Conservation (phyloP, 164 flowering plant species). For the Umbellularia californica region DNA sequence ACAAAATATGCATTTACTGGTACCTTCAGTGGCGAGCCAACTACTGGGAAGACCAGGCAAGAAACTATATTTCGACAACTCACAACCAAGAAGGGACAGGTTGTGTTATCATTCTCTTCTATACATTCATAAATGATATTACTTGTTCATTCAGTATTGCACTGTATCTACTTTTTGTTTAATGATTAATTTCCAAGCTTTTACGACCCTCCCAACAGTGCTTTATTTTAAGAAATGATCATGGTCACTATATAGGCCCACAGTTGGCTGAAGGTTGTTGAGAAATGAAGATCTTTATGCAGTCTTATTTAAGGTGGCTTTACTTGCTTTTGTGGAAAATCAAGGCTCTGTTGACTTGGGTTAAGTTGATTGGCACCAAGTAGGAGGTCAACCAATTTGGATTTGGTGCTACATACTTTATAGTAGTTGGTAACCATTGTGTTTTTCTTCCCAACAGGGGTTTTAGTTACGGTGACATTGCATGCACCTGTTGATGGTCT, state of each 20-base stretch:
- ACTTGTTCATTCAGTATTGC: background rate
- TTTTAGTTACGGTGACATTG: background rate
- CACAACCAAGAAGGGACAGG: slow-evolving; percentile 98
- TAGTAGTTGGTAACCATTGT: background rate
- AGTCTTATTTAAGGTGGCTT: background rate
- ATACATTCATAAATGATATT: background rate
- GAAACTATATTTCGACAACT: slow-evolving; percentile 93
- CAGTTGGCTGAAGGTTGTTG: background rate
- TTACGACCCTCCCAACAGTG: background rate
- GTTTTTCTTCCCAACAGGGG: background rate
- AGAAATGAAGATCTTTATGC: background rate
- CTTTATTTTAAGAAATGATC: background rate
- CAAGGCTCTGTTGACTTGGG: background rate
- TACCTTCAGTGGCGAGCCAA: slow-evolving; percentile 86
- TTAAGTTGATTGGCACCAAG: background rate
- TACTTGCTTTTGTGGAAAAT: background rate
- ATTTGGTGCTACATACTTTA: background rate
- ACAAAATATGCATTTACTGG: background rate
- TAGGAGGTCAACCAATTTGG: background rate
- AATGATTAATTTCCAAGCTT: background rate
- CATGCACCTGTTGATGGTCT: background rate
- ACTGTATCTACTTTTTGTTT: background rate
- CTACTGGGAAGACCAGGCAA: slow-evolving; percentile 91
- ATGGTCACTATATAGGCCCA: background rate
- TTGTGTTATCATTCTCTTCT: slow-evolving; percentile 13